Evolutionary conservation across 2,329 filamentous ascomycete genomes (phyloP).

Genomic region (Trichophyton schoenleinii): DNA sequence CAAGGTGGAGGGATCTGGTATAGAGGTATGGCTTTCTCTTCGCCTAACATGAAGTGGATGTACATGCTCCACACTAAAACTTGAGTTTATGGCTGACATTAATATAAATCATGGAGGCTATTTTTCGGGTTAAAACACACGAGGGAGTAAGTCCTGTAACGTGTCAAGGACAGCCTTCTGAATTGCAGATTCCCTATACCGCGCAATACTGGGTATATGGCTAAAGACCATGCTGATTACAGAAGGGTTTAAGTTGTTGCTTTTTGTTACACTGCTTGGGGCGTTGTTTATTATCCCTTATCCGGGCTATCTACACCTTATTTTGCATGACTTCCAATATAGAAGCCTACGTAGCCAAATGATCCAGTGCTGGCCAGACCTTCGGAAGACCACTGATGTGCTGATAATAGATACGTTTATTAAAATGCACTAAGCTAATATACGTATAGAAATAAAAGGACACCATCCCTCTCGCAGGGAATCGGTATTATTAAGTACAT

Average conservation of each 20-base stretch:
- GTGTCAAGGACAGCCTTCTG: conserved; percentile 22
- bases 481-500: not conserved
- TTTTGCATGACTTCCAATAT: too few species aligned
- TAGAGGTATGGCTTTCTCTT: conserved; percentile 19
- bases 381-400: too few species aligned
- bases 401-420: not conserved
- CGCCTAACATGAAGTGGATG: not conserved
- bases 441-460: not conserved
- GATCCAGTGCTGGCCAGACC: too few species aligned
- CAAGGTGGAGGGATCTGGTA: conserved; percentile 17
- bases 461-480: not conserved
- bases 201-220: conserved; percentile 36
- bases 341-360: too few species aligned
- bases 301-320: too few species aligned
- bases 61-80: not conserved
- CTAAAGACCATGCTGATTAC: conserved; percentile 10
- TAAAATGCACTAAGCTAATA: not conserved
- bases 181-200: conserved; percentile 27
- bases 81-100: not conserved
- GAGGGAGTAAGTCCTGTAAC: conserved; percentile 25
- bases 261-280: too few species aligned
- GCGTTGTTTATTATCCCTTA: too few species aligned
- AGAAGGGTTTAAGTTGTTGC: too few species aligned
- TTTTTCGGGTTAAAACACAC: conserved; percentile 31
- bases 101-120: conserved; percentile 21